Evolutionary conservation across 257 asterid species (phyloP).

Genomic region (Phtheirospermum japonicum): DNA sequence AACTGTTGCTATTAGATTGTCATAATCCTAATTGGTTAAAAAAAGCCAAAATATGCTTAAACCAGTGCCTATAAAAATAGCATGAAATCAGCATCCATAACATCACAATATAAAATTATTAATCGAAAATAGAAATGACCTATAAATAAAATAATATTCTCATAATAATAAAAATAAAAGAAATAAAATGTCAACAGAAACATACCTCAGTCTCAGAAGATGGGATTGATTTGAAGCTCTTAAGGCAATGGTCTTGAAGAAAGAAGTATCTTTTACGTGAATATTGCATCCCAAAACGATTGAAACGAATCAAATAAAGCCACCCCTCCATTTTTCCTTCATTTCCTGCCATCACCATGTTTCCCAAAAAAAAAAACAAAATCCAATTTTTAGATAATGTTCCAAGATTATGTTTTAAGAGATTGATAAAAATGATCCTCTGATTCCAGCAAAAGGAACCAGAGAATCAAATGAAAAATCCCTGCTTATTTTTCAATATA

Average conservation of each 20-base stretch:
- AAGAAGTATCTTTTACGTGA: slow-evolving; percentile 83
- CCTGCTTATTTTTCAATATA: neutral
- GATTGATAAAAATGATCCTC: slow-evolving; percentile 44
- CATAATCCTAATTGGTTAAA: too few relatives aligned
- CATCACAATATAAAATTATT: too few relatives aligned
- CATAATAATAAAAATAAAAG: neutral
- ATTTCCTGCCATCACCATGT: slow-evolving; percentile 44
- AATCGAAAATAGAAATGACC: too few relatives aligned
- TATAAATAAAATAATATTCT: neutral
- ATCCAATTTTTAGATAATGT: slow-evolving; percentile 26
- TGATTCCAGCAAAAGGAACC: slow-evolving; percentile 73
- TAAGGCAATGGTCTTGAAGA: slow-evolving; percentile 76
- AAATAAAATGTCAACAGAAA: neutral
- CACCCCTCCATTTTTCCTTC: slow-evolving; percentile 85
- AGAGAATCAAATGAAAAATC: slow-evolving; percentile 59
- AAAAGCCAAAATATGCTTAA: too few relatives aligned
- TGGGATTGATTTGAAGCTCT: slow-evolving; percentile 78
- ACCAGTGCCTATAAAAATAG: too few relatives aligned
- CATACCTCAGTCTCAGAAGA: slow-evolving; percentile 56
- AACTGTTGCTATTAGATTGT: too few relatives aligned
- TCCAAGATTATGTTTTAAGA: slow-evolving; percentile 24
- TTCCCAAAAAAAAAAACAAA: slow-evolving; percentile 19
- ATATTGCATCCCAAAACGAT: slow-evolving; percentile 76
- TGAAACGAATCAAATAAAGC: slow-evolving; percentile 72
- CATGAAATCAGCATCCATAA: too few relatives aligned